Evolutionary conservation across 1,284 basidiomycete species (phyloP).

Genomic region (Moniliella sp.): DNA sequence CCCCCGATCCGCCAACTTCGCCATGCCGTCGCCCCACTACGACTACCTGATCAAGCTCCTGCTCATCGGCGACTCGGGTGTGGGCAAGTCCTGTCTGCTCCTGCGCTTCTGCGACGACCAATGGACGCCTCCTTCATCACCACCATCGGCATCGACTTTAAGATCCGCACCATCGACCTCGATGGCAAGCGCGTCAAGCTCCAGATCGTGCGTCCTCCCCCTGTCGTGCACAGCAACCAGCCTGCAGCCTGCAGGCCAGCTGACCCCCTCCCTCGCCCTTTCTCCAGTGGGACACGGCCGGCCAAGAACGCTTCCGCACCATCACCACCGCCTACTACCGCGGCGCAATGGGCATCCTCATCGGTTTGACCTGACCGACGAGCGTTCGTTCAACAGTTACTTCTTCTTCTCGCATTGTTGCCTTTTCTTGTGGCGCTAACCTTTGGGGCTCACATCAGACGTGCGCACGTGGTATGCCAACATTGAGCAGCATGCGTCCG

Average conservation of each 20-base stretch:
- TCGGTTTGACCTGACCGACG: slow-evolving; percentile 40
- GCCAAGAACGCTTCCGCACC: slow-evolving; percentile 42
- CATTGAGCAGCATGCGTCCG: slow-evolving; percentile 94
- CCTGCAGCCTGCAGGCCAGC: too few relatives aligned
- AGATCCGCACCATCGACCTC: slow-evolving; percentile 82
- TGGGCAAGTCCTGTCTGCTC: slow-evolving; percentile 93
- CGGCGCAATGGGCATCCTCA: slow-evolving; percentile 75
- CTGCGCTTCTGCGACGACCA: slow-evolving; percentile 98
- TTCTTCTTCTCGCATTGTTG: too few relatives aligned
- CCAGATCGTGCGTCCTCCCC: too few relatives aligned
- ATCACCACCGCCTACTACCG: slow-evolving; percentile 78
- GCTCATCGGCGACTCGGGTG: slow-evolving; percentile 23
- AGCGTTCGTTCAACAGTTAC: background rate
- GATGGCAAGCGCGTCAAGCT: slow-evolving; percentile 89
- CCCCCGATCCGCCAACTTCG: too few relatives aligned
- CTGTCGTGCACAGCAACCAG: too few relatives aligned
- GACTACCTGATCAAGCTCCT: slow-evolving; percentile 29
- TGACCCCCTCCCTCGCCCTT: too few relatives aligned
- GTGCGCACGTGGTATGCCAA: slow-evolving; percentile 96
- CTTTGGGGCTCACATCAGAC: too few relatives aligned
- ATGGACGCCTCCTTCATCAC: slow-evolving; percentile 98
- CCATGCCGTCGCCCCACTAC: slow-evolving; percentile 28
- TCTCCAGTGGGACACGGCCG: slow-evolving; percentile 39
- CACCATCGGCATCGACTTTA: slow-evolving; percentile 53
- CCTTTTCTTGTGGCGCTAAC: background rate